A percentile compares a stretch with the other conserved stretches of the same genome.
These are phyloP conservation scores for Quercus wislizeni DNA, from an alignment of 306 rosid genomes.

Conservation along the genomic window DNA sequence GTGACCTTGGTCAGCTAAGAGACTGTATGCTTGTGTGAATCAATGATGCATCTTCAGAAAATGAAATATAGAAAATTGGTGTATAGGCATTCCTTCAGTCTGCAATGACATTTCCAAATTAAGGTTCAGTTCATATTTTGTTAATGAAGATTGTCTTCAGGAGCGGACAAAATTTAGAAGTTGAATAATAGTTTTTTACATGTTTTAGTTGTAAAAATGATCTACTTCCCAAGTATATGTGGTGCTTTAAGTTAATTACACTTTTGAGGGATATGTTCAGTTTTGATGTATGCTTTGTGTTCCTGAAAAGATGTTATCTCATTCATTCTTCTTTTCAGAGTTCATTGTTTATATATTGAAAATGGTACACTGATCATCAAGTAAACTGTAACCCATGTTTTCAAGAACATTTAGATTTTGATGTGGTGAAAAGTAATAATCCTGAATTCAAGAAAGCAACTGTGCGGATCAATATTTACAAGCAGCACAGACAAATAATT, in stretches of 20 bases:
- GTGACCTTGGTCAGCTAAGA: not conserved
- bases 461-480: conserved; percentile 74
- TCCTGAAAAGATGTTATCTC: not conserved
- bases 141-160: not conserved
- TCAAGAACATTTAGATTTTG: conserved; percentile 77
- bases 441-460: conserved; percentile 66
- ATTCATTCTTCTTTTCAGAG: not conserved
- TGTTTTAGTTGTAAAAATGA: not conserved
- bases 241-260: not conserved
- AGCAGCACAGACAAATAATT: conserved; percentile 88
- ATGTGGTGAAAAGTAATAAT: conserved; percentile 63
- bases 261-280: not conserved
- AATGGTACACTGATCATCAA: not conserved
- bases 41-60: not conserved
- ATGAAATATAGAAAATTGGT: not conserved
- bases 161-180: not conserved
- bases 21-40: not conserved
- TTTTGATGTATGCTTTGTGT: not conserved
- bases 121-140: not conserved
- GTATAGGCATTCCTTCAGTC: not conserved
- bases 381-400: conserved; percentile 18
- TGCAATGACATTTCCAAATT: not conserved
- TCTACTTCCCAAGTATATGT: not conserved
- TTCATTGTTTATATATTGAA: not conserved
- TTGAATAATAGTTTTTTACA: not conserved